Evolutionary conservation across 2,329 filamentous ascomycete genomes (phyloP).

Genomic region (Venturia carpophila): DNA sequence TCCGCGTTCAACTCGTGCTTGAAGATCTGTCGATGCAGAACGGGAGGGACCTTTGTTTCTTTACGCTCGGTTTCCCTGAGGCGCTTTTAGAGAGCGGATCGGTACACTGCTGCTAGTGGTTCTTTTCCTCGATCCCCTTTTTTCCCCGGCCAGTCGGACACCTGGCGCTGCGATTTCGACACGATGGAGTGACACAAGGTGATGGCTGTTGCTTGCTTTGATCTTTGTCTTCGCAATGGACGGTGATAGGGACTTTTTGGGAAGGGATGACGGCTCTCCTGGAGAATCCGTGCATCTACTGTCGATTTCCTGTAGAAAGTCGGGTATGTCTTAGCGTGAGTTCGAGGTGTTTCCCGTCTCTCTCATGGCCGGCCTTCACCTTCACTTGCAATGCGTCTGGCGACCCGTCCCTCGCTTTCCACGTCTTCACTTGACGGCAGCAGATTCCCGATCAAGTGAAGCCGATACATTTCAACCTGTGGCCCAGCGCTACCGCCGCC

Average conservation of each 20-base stretch:
- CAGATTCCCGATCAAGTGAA: too few species aligned
- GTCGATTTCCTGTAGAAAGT: neutral
- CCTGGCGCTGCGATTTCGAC: neutral
- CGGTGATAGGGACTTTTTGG: neutral
- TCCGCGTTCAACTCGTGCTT: too few species aligned
- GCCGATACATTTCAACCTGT: too few species aligned
- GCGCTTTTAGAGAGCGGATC: too few species aligned
- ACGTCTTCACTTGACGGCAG: too few species aligned
- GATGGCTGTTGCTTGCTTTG: neutral
- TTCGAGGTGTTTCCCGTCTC: neutral
- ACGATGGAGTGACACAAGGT: neutral
- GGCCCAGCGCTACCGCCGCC: too few species aligned
- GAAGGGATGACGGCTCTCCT: neutral
- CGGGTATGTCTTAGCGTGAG: conserved; percentile 1
- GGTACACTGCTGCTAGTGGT: too few species aligned
- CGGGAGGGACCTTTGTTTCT: neutral
- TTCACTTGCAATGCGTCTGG: neutral
- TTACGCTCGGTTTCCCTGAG: too few species aligned
- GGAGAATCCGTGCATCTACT: neutral
- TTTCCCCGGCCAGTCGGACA: too few species aligned
- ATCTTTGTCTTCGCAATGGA: neutral
- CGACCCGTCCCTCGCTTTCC: too few species aligned
- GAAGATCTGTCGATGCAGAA: too few species aligned
- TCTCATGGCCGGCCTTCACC: neutral
- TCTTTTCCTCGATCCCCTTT: too few species aligned